A percentile compares a stretch with the other conserved stretches of the same genome.
phyloP scores from a whole-genome alignment of 495 filamentous ascomycete genomes.

The Venustampulla echinocandica region DNA sequence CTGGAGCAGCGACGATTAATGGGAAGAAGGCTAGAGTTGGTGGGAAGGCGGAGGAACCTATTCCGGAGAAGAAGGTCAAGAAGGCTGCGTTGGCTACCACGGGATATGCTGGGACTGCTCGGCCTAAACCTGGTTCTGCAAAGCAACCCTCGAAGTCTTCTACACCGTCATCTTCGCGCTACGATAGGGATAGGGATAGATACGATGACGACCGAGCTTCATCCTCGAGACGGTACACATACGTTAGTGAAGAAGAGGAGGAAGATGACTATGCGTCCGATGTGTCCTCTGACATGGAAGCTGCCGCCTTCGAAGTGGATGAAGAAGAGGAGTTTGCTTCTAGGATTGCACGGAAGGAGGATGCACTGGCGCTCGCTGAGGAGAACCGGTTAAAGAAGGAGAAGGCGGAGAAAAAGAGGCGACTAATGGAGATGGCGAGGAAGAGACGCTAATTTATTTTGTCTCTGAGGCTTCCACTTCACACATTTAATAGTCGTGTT shows the following conservation, averaged over 20 bases:
- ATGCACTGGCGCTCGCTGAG: slow-evolving; percentile 34
- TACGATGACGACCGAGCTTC: slow-evolving; percentile 9
- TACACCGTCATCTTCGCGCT: slow-evolving; percentile 13
- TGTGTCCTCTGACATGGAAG: slow-evolving; percentile 53
- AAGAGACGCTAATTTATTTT: slow-evolving; percentile 13
- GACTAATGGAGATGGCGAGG: slow-evolving; percentile 21
- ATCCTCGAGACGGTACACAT: slow-evolving; percentile 22
- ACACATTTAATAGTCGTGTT: slow-evolving; percentile 1
- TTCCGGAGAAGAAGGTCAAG: slow-evolving; percentile 45
- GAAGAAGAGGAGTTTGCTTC: slow-evolving; percentile 47
- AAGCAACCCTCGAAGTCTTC: slow-evolving; percentile 15
- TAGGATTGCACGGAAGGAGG: slow-evolving; percentile 40
- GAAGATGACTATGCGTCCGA: slow-evolving; percentile 46
- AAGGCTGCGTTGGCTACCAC: slow-evolving; percentile 48
- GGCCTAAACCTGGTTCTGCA: slow-evolving; percentile 21
- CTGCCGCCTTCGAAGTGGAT: slow-evolving; percentile 48
- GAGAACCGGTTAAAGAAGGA: slow-evolving; percentile 27
- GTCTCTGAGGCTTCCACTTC: neutral
- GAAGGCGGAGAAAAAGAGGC: slow-evolving; percentile 24
- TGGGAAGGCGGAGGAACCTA: slow-evolving; percentile 13
- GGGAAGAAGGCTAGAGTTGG: slow-evolving; percentile 19
- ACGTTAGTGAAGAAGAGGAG: slow-evolving; percentile 42
- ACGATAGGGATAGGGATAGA: slow-evolving; percentile 22
- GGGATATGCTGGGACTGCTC: slow-evolving; percentile 46
- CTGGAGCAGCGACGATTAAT: slow-evolving; percentile 6